These are phyloP conservation scores for Podaxis sp. DNA, from an alignment of 768 basidiomycete genomes.

Conservation along the genomic window DNA sequence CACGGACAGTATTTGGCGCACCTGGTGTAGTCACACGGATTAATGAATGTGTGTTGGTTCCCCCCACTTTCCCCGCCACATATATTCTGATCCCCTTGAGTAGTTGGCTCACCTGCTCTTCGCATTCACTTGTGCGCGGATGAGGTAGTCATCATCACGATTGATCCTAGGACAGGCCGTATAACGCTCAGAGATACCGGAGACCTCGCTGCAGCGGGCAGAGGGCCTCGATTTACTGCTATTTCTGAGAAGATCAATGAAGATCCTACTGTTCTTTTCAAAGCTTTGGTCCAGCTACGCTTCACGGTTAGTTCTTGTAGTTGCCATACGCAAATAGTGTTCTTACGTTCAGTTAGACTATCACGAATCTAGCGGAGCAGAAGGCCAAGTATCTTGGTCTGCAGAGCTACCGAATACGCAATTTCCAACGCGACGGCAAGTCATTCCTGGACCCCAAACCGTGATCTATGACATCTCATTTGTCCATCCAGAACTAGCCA, in stretches of 20 bases:
- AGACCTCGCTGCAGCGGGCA: slow-evolving; percentile 69
- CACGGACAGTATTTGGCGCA: slow-evolving; percentile 53
- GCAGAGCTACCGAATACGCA: slow-evolving; percentile 63
- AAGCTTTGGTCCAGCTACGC: slow-evolving; percentile 55
- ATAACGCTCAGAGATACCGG: slow-evolving; percentile 78
- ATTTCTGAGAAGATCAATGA: slow-evolving; percentile 66
- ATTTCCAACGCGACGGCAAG: slow-evolving; percentile 63
- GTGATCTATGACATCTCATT: neutral
- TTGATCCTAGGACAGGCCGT: slow-evolving; percentile 78
- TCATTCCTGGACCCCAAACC: neutral
- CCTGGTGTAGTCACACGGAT: slow-evolving; percentile 55
- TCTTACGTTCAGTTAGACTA: slow-evolving; percentile 51
- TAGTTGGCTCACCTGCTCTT: slow-evolving; percentile 55
- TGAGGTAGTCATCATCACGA: slow-evolving; percentile 69
- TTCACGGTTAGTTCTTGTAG: slow-evolving; percentile 44
- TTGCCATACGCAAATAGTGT: neutral
- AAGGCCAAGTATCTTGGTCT: slow-evolving; percentile 86
- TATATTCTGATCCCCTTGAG: neutral
- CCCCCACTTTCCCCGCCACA: neutral
- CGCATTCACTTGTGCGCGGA: slow-evolving; percentile 71
- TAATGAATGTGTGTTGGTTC: slow-evolving; percentile 43
- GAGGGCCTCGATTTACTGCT: slow-evolving; percentile 59
- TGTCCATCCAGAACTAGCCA: slow-evolving; percentile 49
- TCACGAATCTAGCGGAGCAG: slow-evolving; percentile 76
- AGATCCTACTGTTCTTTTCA: slow-evolving; percentile 54